Conservation (phyloP, 768 basidiomycete species). For the Tylopilus subfusipes region DNA sequence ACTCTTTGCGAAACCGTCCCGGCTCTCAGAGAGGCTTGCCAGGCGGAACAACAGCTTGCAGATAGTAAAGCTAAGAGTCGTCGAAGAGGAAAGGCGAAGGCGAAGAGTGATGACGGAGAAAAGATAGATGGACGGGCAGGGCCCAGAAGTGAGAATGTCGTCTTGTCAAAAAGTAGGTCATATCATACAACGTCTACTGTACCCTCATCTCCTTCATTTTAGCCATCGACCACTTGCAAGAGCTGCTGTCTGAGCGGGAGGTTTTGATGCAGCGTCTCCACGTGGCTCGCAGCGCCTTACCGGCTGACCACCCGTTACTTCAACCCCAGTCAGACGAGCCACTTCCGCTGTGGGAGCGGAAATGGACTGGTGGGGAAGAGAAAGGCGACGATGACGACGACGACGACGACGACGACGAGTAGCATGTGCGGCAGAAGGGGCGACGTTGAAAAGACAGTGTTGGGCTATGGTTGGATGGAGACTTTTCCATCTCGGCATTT, state of each 20-base stretch:
- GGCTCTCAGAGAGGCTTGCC: slow-evolving; percentile 73
- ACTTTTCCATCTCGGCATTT: slow-evolving; percentile 1
- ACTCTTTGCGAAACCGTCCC: slow-evolving; percentile 83
- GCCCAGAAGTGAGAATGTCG: slow-evolving; percentile 87
- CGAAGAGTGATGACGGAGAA: slow-evolving; percentile 50
- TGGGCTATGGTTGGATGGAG: too few relatives aligned
- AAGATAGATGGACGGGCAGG: slow-evolving; percentile 82
- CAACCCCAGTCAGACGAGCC: slow-evolving; percentile 22
- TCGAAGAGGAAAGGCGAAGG: slow-evolving; percentile 36
- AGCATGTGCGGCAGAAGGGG: neutral
- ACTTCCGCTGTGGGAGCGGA: slow-evolving; percentile 70
- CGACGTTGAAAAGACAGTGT: too few relatives aligned
- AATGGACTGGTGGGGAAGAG: slow-evolving; percentile 76
- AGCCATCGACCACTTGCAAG: slow-evolving; percentile 87
- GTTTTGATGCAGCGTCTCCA: slow-evolving; percentile 56
- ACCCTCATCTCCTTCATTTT: neutral
- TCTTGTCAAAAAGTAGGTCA: slow-evolving; percentile 77
- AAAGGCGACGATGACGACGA: slow-evolving; percentile 45
- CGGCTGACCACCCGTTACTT: slow-evolving; percentile 59
- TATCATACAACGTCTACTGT: neutral
- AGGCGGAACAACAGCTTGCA: slow-evolving; percentile 45
- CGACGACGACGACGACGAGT: slow-evolving; percentile 44
- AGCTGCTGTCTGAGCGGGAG: slow-evolving; percentile 58
- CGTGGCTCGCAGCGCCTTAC: slow-evolving; percentile 53
- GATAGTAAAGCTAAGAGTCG: slow-evolving; percentile 36